Conservation (phyloP, 352 stramenopile genomes). For the Globisporangium paddicum region DNA sequence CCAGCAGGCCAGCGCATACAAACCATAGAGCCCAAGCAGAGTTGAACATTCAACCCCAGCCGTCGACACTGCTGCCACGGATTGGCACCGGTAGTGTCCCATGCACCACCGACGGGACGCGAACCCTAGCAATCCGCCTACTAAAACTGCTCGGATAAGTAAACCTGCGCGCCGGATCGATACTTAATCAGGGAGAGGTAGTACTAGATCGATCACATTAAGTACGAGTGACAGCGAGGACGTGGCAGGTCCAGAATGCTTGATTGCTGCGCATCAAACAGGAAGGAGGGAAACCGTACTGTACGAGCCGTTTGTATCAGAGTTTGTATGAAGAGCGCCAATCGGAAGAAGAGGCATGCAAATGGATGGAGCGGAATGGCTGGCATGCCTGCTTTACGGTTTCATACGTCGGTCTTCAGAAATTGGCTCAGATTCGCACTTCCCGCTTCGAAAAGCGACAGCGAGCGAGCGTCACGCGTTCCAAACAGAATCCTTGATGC, state of each 20-base stretch:
- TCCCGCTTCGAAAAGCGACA: background rate
- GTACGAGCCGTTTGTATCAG: background rate
- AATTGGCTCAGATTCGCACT: background rate
- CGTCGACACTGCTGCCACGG: slow-evolving; percentile 2
- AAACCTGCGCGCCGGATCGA: background rate
- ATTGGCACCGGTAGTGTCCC: background rate
- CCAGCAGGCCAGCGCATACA: background rate
- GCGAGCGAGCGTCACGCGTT: background rate
- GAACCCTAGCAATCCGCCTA: slow-evolving; percentile 3
- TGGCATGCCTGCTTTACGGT: background rate
- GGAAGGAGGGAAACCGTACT: background rate
- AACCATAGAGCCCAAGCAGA: slow-evolving; percentile 8
- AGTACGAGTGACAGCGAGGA: slow-evolving; percentile 19
- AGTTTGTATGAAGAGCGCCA: background rate
- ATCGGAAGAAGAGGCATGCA: background rate
- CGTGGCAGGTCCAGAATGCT: slow-evolving; percentile 14
- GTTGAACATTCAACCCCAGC: slow-evolving; percentile 16
- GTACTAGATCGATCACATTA: background rate
- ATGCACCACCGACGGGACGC: background rate
- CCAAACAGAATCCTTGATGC: background rate
- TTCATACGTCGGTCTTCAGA: background rate
- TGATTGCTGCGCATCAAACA: no score
- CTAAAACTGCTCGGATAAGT: background rate
- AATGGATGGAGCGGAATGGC: slow-evolving; percentile 5
- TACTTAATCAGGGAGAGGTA: background rate